These are phyloP conservation scores for Coniophora puteana DNA, from an alignment of 1,284 basidiomycete species.

Conservation along the genomic window DNA sequence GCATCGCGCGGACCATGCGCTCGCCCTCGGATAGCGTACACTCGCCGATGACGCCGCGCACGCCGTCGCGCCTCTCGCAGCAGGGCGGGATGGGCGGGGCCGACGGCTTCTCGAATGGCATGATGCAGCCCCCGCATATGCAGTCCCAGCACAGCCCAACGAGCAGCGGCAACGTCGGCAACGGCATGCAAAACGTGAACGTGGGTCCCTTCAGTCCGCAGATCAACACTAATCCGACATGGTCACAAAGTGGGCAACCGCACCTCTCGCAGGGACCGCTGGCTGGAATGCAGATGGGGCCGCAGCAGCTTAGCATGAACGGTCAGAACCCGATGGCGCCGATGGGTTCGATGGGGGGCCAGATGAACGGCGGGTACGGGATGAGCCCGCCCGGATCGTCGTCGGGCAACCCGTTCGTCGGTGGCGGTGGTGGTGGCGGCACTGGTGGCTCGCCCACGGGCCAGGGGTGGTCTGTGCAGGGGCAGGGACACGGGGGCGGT, in stretches of 20 bases:
- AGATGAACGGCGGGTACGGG: conserved; percentile 36
- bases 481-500: too few species aligned
- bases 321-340: conserved; percentile 12
- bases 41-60: conserved; percentile 56
- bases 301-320: conserved; percentile 30
- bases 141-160: conserved; percentile 20
- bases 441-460: too few species aligned
- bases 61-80: conserved; percentile 31
- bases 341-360: conserved; percentile 13
- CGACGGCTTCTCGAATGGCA: conserved; percentile 29
- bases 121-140: too few species aligned
- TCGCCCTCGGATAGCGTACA: conserved; percentile 63
- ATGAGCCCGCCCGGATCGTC: conserved; percentile 40
- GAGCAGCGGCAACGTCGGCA: conserved; percentile 8
- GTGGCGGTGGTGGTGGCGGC: too few species aligned
- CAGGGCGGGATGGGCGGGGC: conserved; percentile 33
- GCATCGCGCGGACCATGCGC: conserved; percentile 65
- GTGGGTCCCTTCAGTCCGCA: conserved; percentile 24
- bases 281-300: conserved; percentile 18
- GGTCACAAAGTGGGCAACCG: conserved; percentile 32
- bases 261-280: too few species aligned
- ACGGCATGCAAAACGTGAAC: conserved; percentile 19
- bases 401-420: too few species aligned
- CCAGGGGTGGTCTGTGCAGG: too few species aligned
- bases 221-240: conserved; percentile 20